phyloP scores from a whole-genome alignment of 306 rosid genomes.

The Macrotyloma uniflorum region DNA sequence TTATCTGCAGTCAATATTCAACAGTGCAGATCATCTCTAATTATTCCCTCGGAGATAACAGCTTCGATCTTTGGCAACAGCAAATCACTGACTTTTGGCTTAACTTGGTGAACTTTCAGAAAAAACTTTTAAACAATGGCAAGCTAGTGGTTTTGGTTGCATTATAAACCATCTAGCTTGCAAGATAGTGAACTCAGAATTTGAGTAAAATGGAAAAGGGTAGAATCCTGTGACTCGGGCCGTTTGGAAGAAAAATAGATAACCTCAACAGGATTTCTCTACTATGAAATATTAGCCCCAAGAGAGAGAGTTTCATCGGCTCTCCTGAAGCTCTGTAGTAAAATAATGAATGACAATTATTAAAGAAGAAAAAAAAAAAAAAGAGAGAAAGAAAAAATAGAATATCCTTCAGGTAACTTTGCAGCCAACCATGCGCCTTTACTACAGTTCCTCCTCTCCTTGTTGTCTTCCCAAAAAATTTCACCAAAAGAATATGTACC shows the following conservation, averaged over 20 bases:
- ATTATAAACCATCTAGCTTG: slow-evolving; percentile 35
- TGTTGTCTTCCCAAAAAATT: slow-evolving; percentile 35
- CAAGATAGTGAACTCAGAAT: background rate
- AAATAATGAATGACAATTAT: slow-evolving; percentile 50
- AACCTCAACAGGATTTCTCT: slow-evolving; percentile 44
- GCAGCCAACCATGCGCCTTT: slow-evolving; percentile 6
- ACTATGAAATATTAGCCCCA: slow-evolving; percentile 38
- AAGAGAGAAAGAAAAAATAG: slow-evolving; percentile 21
- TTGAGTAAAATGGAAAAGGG: background rate
- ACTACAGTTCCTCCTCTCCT: slow-evolving; percentile 36
- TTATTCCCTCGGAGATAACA: slow-evolving; percentile 22
- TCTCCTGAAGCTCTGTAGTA: slow-evolving; percentile 41
- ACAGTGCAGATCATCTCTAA: slow-evolving; percentile 35
- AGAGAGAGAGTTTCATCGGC: slow-evolving; percentile 39
- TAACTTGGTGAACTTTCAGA: slow-evolving; percentile 32
- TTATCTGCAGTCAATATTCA: slow-evolving; percentile 29
- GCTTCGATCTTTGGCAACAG: slow-evolving; percentile 24
- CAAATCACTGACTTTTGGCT: slow-evolving; percentile 10
- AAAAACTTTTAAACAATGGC: slow-evolving; percentile 20
- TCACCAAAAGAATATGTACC: slow-evolving; percentile 54
- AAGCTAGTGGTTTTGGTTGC: slow-evolving; percentile 38
- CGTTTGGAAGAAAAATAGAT: slow-evolving; percentile 42
- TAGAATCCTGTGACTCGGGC: slow-evolving; percentile 38
- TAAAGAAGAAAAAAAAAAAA: background rate
- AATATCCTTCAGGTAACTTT: slow-evolving; percentile 34